Percentiles rank a stretch among this genome's conserved stretches.
These are phyloP conservation scores for Paratinospora sagittata DNA, from an alignment of 164 flowering plant genomes.

Conservation along the genomic window DNA sequence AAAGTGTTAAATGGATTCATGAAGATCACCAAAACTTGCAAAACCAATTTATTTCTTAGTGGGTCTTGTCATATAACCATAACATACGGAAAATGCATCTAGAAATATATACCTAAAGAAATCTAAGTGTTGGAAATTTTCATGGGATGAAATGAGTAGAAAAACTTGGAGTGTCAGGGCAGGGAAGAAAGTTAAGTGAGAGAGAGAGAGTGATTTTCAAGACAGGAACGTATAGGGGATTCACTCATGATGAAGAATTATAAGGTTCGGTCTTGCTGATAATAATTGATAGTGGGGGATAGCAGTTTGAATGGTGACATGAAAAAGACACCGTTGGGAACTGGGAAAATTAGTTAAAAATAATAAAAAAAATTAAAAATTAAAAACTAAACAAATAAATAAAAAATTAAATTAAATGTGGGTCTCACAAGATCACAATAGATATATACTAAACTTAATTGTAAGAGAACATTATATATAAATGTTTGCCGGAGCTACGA, in stretches of 20 bases:
- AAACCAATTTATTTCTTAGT: no score
- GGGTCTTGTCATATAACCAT: not conserved
- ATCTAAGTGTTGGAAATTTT: no score
- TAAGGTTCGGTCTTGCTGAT: constrained; percentile 29
- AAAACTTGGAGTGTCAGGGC: constrained; percentile 19
- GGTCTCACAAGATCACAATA: constrained; percentile 32
- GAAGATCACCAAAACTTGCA: no score
- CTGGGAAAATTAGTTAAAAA: constrained; percentile 11
- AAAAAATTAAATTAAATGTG: constrained; percentile 25
- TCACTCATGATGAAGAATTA: constrained; percentile 20
- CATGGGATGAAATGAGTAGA: constrained; percentile 34
- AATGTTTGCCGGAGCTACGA: not conserved
- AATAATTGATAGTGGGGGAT: constrained; percentile 19
- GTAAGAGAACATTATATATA: no score
- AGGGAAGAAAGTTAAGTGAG: constrained; percentile 1
- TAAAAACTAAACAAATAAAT: not conserved
- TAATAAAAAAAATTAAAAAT: not conserved
- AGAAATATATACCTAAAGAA: no score
- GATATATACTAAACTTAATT: no score
- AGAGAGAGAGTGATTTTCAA: constrained; percentile 17
- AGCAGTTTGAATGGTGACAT: constrained; percentile 12
- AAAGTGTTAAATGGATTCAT: no score
- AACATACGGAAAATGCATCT: not conserved
- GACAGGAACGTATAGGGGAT: constrained; percentile 6
- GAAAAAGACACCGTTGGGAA: constrained; percentile 31